A percentile compares a stretch with the other conserved stretches of the same genome.
phyloP scores from a whole-genome alignment of 176 grass and related monocot species.

The Secale cereale region DNA sequence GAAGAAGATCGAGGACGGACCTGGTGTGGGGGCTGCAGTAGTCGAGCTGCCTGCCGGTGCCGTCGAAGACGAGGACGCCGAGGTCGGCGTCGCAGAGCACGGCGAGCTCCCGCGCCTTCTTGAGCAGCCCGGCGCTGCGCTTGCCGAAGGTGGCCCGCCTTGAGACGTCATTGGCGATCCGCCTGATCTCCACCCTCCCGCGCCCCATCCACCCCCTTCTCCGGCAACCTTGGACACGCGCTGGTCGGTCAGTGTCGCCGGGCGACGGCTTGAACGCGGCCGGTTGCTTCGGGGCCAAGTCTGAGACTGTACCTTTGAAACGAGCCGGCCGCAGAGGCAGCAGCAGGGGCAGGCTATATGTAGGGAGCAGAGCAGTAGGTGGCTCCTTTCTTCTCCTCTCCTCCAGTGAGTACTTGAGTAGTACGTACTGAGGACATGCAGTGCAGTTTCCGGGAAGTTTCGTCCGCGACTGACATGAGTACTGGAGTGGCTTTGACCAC shows the following conservation, averaged over 20 bases:
- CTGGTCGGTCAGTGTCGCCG: background rate
- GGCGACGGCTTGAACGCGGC: no score
- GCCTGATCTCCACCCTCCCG: slow-evolving; percentile 11
- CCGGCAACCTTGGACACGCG: background rate
- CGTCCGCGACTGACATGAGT: no score
- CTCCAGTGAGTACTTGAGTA: no score
- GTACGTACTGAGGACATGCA: background rate
- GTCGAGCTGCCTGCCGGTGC: slow-evolving; percentile 24
- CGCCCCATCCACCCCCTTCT: background rate
- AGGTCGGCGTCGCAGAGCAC: no score
- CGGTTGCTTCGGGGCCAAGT: background rate
- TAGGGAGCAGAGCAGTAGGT: background rate
- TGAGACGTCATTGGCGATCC: slow-evolving; percentile 39
- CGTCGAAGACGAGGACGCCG: slow-evolving; percentile 49
- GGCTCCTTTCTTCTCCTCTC: no score
- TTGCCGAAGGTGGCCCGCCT: slow-evolving; percentile 45
- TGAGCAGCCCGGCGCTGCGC: slow-evolving; percentile 42
- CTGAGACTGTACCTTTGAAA: background rate
- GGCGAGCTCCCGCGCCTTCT: slow-evolving; percentile 56
- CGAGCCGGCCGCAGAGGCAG: background rate
- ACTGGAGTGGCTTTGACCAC: no score
- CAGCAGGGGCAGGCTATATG: background rate
- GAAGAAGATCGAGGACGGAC: background rate
- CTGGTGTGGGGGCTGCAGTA: slow-evolving; percentile 31
- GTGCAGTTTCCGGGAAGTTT: background rate